These are phyloP conservation scores for Aquanectria penicillioides DNA, from an alignment of 2,329 filamentous ascomycete genomes.

Conservation along the genomic window DNA sequence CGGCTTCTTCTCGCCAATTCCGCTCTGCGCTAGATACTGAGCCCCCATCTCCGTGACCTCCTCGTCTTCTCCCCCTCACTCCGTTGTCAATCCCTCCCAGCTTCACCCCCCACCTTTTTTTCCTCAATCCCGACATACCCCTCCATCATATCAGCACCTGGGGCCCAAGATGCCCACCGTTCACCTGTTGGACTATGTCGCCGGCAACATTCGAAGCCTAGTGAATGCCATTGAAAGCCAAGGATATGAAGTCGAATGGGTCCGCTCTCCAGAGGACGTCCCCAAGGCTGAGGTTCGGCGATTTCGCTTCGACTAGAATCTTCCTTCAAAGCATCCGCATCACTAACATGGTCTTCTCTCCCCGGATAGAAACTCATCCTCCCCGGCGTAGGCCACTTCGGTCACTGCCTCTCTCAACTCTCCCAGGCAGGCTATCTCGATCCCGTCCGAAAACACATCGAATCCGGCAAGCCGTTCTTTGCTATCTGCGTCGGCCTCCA, in stretches of 20 bases:
- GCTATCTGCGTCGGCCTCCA: conserved; percentile 96
- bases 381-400: conserved; percentile 96
- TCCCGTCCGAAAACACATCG: conserved; percentile 84
- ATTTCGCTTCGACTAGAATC: neutral
- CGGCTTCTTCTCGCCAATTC: neutral
- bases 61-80: neutral
- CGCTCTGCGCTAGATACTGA: neutral
- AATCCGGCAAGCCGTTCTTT: conserved; percentile 96
- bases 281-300: conserved; percentile 79
- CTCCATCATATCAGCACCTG: conserved; percentile 16
- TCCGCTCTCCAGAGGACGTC: conserved; percentile 85
- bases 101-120: conserved; percentile 9
- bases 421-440: conserved; percentile 83
- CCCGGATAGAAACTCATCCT: conserved; percentile 85
- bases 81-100: neutral
- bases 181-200: conserved; percentile 87
- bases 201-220: conserved; percentile 93
- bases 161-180: conserved; percentile 74
- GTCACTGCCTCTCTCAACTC: conserved; percentile 91
- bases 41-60: neutral
- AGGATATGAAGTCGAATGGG: conserved; percentile 93
- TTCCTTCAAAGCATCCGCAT: conserved; percentile 22
- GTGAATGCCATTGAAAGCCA: conserved; percentile 98
- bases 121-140: conserved; percentile 17
- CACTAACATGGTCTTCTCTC: neutral